Evolutionary conservation across 352 stramenopile genomes (phyloP).

Genomic region (Phytophthora citrophthora): DNA sequence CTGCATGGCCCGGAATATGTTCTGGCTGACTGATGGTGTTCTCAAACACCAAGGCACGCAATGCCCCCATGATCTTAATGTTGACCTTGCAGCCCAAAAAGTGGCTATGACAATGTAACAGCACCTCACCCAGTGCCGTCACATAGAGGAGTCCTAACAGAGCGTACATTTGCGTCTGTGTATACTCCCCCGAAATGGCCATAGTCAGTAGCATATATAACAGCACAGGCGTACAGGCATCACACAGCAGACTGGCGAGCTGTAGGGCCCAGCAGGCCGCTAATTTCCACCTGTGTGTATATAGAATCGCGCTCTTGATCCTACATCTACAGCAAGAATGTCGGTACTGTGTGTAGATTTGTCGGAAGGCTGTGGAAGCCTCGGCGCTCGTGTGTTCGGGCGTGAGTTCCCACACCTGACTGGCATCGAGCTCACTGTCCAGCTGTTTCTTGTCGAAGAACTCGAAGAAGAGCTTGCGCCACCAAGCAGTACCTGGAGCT

Average conservation of each 20-base stretch:
- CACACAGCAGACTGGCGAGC: conserved; percentile 44
- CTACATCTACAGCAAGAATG: conserved; percentile 13
- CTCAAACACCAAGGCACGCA: conserved; percentile 47
- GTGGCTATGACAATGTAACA: conserved; percentile 34
- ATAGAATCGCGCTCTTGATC: conserved; percentile 41
- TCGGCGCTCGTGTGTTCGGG: conserved; percentile 44
- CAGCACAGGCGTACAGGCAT: conserved; percentile 44
- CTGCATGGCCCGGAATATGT: conserved; percentile 23
- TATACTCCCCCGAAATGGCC: conserved; percentile 37
- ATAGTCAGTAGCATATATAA: conserved; percentile 52
- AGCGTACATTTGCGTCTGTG: conserved; percentile 27
- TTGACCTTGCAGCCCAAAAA: conserved; percentile 47
- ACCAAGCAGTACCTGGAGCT: conserved; percentile 38
- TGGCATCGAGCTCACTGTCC: conserved; percentile 37
- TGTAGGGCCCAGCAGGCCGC: conserved; percentile 45
- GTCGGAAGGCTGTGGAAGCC: conserved; percentile 34
- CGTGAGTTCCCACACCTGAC: conserved; percentile 61
- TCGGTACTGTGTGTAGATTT: conserved; percentile 29
- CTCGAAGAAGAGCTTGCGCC: conserved; percentile 49
- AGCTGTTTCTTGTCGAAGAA: conserved; percentile 42
- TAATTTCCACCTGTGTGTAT: conserved; percentile 39
- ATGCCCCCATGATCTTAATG: conserved; percentile 38
- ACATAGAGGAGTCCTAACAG: conserved; percentile 37
- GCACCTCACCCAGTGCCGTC: conserved; percentile 31
- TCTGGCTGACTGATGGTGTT: conserved; percentile 40